Conservation (phyloP, 2,329 filamentous ascomycete genomes). For the Aciculosporium take region DNA sequence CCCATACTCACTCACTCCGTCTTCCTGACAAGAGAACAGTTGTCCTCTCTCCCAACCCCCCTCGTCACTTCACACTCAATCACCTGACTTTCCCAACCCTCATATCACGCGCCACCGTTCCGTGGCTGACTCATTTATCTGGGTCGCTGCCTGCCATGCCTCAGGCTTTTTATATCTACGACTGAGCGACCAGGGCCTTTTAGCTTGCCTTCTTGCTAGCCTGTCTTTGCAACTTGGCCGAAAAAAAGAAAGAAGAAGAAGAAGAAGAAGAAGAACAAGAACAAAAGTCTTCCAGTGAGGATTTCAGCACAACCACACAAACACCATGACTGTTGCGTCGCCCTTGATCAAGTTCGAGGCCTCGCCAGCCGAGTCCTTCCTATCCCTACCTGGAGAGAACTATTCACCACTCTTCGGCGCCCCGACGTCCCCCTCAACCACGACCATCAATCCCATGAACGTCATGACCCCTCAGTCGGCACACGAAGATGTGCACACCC, state of each 20-base stretch:
- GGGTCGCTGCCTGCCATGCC: conserved; percentile 13
- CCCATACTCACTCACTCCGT: background rate
- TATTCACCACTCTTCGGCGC: conserved; percentile 37
- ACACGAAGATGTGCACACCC: conserved; percentile 17
- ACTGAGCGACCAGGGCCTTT: conserved; percentile 9
- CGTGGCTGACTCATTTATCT: conserved; percentile 11
- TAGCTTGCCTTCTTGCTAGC: too few relatives aligned
- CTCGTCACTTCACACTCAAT: conserved; percentile 7
- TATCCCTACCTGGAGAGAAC: conserved; percentile 35
- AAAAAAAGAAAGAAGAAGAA: too few relatives aligned
- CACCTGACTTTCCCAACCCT: conserved; percentile 11
- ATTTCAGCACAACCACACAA: background rate
- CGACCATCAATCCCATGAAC: conserved; percentile 32
- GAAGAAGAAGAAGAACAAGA: too few relatives aligned
- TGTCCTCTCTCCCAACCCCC: conserved; percentile 6
- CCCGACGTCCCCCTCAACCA: conserved; percentile 16
- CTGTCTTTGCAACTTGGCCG: too few relatives aligned
- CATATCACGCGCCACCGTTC: conserved; percentile 2
- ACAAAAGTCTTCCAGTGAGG: background rate
- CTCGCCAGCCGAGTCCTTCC: conserved; percentile 39
- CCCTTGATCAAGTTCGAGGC: conserved; percentile 37
- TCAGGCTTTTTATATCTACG: conserved; percentile 6
- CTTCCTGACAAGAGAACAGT: conserved; percentile 2
- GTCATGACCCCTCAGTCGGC: conserved; percentile 34
- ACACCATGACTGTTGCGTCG: conserved; percentile 25